Percentiles rank a stretch among this genome's conserved stretches.
Conservation (phyloP, 2,329 filamentous ascomycete genomes). For the Aureobasidium sp. region DNA sequence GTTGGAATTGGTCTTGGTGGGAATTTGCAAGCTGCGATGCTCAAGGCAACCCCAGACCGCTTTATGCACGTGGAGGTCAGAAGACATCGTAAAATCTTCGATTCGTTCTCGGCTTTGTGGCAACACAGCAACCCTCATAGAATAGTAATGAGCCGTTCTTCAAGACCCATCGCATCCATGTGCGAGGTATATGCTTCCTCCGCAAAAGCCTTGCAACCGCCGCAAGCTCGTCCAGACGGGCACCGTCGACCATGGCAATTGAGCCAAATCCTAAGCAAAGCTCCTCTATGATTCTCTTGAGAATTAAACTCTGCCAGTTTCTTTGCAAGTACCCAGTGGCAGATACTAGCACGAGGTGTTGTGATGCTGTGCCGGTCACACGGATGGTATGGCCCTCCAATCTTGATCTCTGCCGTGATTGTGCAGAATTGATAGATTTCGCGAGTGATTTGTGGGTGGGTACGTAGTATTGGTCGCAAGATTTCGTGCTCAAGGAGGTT, state of each 20-base stretch:
- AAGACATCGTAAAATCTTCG: neutral
- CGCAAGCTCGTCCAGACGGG: neutral
- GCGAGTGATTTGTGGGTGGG: neutral
- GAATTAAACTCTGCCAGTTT: neutral
- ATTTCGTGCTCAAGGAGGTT: neutral
- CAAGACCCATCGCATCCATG: neutral
- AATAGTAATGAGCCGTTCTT: neutral
- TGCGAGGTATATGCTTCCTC: neutral
- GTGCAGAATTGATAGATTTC: neutral
- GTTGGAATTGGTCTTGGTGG: conserved; percentile 9
- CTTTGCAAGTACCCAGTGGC: neutral
- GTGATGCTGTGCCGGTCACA: no score
- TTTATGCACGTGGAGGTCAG: neutral
- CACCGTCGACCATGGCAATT: neutral
- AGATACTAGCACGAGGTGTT: no score
- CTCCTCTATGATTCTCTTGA: neutral
- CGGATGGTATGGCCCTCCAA: neutral
- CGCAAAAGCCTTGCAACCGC: neutral
- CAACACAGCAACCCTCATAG: neutral
- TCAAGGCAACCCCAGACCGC: neutral
- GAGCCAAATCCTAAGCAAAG: neutral
- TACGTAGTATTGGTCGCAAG: neutral
- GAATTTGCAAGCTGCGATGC: conserved; percentile 6
- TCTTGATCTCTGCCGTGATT: neutral
- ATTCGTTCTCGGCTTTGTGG: neutral